Base-by-base conservation (phyloP, 257 asterid genomes). In the Salvia rosmarinus region DNA sequence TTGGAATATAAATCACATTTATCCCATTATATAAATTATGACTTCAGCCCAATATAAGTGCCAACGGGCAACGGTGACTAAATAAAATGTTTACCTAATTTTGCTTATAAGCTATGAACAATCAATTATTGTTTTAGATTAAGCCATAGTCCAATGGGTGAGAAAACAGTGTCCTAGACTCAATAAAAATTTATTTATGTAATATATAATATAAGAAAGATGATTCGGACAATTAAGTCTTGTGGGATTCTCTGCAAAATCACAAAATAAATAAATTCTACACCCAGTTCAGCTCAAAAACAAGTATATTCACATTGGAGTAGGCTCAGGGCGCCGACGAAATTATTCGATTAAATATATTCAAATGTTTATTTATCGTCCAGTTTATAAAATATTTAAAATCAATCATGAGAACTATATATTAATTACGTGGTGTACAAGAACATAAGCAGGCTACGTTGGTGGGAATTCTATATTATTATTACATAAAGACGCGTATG, bases 191-290 rank as follows among this genome's bases (percentile, higher is more conserved):
- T 6, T 23, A 17, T 59, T 23, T 25, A 5, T 14, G 10, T 49
- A 62, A 20, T 30, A 39, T 65, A 70, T 39, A 63, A 49, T 30
- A 35, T 1, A 62, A 62, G 5, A 21, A 25, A 30, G 23, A 55
- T 54, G 60, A 72, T 77, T 77, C 81, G 69, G 79, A 74, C 77
- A 79, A 79, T 78, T 78, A 62, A 55, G 70, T 32, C 9, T 34
- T 52, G 76, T 37, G 69, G 39, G 30, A 62, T 61, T 46, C 69
- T 72, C 57, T 56, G 21, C 21, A 20, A 25, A 25, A 44, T 32
- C 9, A 61, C 6, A 19, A 23, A 66, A 66, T 50, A n/a, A n/a
- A n/a, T n/a, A n/a, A n/a, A 66, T 30, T 71, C 20, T 23, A 25
- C 20, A 51, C n/a, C 23, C 73, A 71, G 47, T 62, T 57, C 61